Percentiles rank a stretch among this genome's conserved stretches.
Evolutionary conservation across 1,284 basidiomycete genomes (phyloP).

Genomic region (Pisolithus thermaeus): DNA sequence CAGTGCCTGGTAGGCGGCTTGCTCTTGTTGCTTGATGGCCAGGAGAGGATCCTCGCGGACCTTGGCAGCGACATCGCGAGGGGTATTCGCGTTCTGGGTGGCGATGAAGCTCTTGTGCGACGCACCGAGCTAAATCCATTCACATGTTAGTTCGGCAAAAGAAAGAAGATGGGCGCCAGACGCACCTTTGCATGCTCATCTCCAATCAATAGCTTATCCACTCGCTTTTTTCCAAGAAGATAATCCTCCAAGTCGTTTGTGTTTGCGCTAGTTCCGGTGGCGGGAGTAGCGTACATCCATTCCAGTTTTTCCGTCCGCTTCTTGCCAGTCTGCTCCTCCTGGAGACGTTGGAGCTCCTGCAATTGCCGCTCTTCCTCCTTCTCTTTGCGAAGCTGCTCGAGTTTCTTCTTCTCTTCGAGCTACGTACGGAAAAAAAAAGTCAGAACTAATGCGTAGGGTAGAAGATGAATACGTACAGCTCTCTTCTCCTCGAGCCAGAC

Average conservation of each 20-base stretch:
- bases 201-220: constrained; percentile 90
- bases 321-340: constrained; percentile 92
- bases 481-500: constrained; percentile 99
- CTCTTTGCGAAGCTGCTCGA: constrained; percentile 94
- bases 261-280: constrained; percentile 76
- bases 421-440: constrained; percentile 30
- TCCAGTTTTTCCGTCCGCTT: constrained; percentile 92
- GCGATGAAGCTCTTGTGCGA: constrained; percentile 88
- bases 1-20: constrained; percentile 85
- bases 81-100: constrained; percentile 88
- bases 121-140: constrained; percentile 59
- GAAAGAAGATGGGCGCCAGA: constrained; percentile 4
- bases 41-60: constrained; percentile 94
- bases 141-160: background rate
- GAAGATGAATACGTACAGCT: constrained; percentile 54
- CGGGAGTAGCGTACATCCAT: constrained; percentile 99
- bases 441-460: background rate
- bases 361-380: constrained; percentile 96
- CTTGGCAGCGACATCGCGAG: constrained; percentile 86
- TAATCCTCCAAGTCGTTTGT: constrained; percentile 94
- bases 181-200: constrained; percentile 85
- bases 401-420: constrained; percentile 97
- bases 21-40: constrained; percentile 97
- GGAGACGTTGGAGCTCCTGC: constrained; percentile 91
- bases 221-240: constrained; percentile 95